These are phyloP conservation scores for Tetrapisispora pingtungensis DNA, from an alignment of 805 yeast species.

Conservation along the genomic window DNA sequence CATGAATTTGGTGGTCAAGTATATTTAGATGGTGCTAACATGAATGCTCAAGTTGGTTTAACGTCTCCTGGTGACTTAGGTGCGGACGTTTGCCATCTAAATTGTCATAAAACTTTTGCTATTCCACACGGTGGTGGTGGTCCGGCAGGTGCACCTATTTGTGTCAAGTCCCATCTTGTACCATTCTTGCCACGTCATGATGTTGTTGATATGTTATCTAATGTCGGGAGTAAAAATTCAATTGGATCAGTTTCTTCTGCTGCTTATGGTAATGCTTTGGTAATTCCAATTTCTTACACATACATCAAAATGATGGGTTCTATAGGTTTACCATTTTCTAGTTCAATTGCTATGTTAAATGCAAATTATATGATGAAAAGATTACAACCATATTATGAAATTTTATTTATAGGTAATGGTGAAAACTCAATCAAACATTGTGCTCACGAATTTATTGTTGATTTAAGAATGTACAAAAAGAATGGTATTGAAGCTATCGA, in stretches of 20 bases:
- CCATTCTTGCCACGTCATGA: conserved; percentile 79
- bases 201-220: conserved; percentile 41
- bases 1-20: conserved; percentile 90
- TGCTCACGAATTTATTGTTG: conserved; percentile 94
- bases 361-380: conserved; percentile 92
- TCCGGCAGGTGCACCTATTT: conserved; percentile 97
- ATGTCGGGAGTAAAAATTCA: conserved; percentile 34
- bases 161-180: conserved; percentile 73
- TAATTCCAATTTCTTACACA: conserved; percentile 87
- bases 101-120: conserved; percentile 93
- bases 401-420: conserved; percentile 50
- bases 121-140: conserved; percentile 99
- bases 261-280: conserved; percentile 91
- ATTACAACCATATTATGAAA: conserved; percentile 58
- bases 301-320: conserved; percentile 93
- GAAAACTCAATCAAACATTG: conserved; percentile 52
- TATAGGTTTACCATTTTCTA: conserved; percentile 71
- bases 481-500: conserved; percentile 88
- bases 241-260: conserved; percentile 83
- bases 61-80: conserved; percentile 97
- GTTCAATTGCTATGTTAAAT: conserved; percentile 82
- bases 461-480: conserved; percentile 72
- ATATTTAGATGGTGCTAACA: conserved; percentile 96
- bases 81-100: conserved; percentile 96
- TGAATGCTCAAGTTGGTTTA: conserved; percentile 98